Percentiles rank a stretch among this genome's conserved stretches.
phyloP scores from a whole-genome alignment of 495 filamentous ascomycete genomes.

The Hypoxylon subgilvum region DNA sequence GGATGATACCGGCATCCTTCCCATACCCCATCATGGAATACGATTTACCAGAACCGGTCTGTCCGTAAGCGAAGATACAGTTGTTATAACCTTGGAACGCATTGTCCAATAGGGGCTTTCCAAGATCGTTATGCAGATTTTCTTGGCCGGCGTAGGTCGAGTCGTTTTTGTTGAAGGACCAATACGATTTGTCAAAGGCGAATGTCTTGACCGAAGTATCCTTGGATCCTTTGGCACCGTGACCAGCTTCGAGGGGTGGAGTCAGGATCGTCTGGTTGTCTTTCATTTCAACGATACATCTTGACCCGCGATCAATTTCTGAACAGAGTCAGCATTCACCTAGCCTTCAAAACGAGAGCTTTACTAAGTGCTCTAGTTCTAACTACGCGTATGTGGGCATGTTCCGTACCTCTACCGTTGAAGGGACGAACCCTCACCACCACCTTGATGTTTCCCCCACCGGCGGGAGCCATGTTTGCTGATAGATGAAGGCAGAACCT shows the following conservation, averaged over 20 bases:
- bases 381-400: constrained; percentile 9
- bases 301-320: constrained; percentile 90
- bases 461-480: constrained; percentile 71
- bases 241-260: constrained; percentile 67
- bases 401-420: constrained; percentile 81
- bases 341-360: background rate
- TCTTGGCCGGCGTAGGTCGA: constrained; percentile 89
- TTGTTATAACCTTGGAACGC: constrained; percentile 99
- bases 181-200: constrained; percentile 96
- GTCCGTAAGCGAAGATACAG: constrained; percentile 99
- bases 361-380: constrained; percentile 1
- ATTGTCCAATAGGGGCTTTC: constrained; percentile 92
- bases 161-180: constrained; percentile 89
- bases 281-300: constrained; percentile 99
- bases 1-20: constrained; percentile 93
- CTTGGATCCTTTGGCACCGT: constrained; percentile 68
- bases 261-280: constrained; percentile 85
- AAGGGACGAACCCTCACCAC: constrained; percentile 94
- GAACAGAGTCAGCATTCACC: constrained; percentile 29
- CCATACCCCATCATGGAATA: constrained; percentile 99
- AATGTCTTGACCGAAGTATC: constrained; percentile 83
- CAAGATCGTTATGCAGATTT: constrained; percentile 85
- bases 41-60: constrained; percentile 97
- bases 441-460: constrained; percentile 99
- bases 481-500: constrained; percentile 34